Base-by-base conservation (phyloP, 176 grass and related monocot genomes). In the Puya raimondii region DNA sequence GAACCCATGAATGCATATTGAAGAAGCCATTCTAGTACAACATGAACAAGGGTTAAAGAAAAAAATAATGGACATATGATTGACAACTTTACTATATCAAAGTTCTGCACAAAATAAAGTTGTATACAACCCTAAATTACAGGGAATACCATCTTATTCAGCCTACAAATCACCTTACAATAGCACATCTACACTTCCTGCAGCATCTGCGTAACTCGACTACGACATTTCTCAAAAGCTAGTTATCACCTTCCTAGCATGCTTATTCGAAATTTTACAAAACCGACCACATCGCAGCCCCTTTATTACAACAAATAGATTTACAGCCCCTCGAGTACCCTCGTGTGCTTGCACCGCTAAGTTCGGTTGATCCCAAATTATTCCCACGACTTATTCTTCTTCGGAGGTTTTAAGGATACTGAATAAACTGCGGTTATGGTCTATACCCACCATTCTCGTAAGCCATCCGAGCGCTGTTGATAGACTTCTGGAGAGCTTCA, bases 401-500 rank as follows among this genome's bases (percentile, higher is more conserved):
- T 23, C 51, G 20, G 48, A 47, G 9, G 3, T 70, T 49, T 49
- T 23, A 50, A 23, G 10, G 23, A 12, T 70, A 15, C 49, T 18
- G 67, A 51, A 53, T 14, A 13, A 25, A 13, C 25, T 20, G 10
- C 3, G 1, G 9, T 67, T 33, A 27, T 54, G 51, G 47, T 27
- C 27, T 77, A 21, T 81, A 64, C 20, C 72, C 53, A 23, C 21
- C 67, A 20, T 56, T 76, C 66, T 80, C 75, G 70, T 99, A 91
- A 3, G 4, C 25, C 33, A 22, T 20, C 66, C 69, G 75, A 25
- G 87, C 90, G 14, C 22, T 0, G 7, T 75, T 2, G 67, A 91
- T 78, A 9, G 84, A 72, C 2, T 23, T 16, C 73, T 84, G 68
- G 48, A 99, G 88, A 18, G 2, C 1, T 10, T 16, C 65, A 79